Evolutionary conservation across 139 green algal species (phyloP), one percentile per base, ranked within the genome.

Genomic region (Coccomyxa sp.): DNA sequence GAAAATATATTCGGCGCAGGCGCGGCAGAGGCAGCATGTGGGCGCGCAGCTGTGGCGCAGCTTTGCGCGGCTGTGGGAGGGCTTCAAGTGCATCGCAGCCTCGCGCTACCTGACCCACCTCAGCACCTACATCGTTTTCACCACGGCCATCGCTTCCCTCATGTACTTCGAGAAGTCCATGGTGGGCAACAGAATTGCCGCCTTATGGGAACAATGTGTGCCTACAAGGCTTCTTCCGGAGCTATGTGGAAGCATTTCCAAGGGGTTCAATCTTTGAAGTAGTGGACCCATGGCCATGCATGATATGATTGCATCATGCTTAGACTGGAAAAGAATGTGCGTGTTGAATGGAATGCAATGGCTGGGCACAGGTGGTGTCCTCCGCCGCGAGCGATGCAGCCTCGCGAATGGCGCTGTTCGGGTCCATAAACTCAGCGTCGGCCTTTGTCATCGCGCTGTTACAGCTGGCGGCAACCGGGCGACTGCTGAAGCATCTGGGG

Each of bases 141-240:
- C 60, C 31, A 77, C 79, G 31, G 60, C 79, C 28, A 58, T 77
- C 1, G 77, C 75, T 12, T 91, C 86, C 32, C 86, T 95, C 31
- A 93, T 97, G 76, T 97, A 95, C 85, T 97, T 97, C 82, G 87
- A 94, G 86, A 90, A 93, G 60, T 86, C 88, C 0, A 67, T 94
- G 30, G 84, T 93, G 63, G 1, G 63, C 9, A n/a, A n/a, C 63
- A 4, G 1, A 3, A 3, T 25, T 71, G 63, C 63, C 63, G 18
- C 18, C 9, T 11, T 51, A 7, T 51, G 38, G 38, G 38, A 51
- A 51, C 38, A 51, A 51, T 51, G 3, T 51, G 7, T n/a, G n/a
- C n/a, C n/a, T n/a, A n/a, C n/a, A n/a, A n/a, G n/a, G n/a, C n/a
- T n/a, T n/a, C n/a, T n/a, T n/a, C n/a, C n/a, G n/a, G n/a, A n/a